Conservation (phyloP, 768 basidiomycete genomes). For the Sarcomyxa edulis region DNA sequence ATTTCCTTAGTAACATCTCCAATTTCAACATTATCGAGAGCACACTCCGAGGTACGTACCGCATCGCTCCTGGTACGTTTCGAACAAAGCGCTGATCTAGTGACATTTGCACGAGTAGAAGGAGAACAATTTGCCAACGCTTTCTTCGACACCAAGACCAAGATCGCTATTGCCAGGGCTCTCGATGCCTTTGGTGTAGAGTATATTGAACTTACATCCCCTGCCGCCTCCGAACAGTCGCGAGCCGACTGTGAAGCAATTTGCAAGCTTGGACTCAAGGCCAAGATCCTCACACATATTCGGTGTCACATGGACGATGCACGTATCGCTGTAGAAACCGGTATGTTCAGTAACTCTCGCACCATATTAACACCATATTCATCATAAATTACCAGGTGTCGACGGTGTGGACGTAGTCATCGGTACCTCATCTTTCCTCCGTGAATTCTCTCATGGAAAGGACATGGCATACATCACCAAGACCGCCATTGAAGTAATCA, state of each 20-base stretch:
- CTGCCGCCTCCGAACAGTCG: constrained; percentile 95
- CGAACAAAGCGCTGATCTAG: constrained; percentile 11
- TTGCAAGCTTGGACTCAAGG: constrained; percentile 95
- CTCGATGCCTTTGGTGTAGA: constrained; percentile 99
- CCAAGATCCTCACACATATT: constrained; percentile 98
- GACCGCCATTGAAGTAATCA: constrained; percentile 96
- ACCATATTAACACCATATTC: no score
- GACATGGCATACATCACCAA: constrained; percentile 99
- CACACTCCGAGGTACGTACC: constrained; percentile 78
- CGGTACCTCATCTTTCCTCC: constrained; percentile 97
- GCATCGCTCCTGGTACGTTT: constrained; percentile 7
- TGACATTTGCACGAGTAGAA: constrained; percentile 55
- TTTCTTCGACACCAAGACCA: constrained; percentile 99
- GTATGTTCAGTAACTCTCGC: constrained; percentile 34
- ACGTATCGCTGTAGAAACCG: constrained; percentile 95
- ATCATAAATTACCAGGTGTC: constrained; percentile 54
- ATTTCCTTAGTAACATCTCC: constrained; percentile 88
- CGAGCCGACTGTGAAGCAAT: constrained; percentile 93
- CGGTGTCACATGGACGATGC: constrained; percentile 99
- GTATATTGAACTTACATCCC: constrained; percentile 98
- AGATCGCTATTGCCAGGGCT: constrained; percentile 98
- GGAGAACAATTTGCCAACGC: constrained; percentile 99
- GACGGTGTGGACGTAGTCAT: constrained; percentile 99
- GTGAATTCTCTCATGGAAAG: constrained; percentile 99
- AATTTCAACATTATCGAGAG: constrained; percentile 98